Evolutionary conservation across 805 yeast genomes (phyloP).

Genomic region (Candida methanosorbosa): DNA sequence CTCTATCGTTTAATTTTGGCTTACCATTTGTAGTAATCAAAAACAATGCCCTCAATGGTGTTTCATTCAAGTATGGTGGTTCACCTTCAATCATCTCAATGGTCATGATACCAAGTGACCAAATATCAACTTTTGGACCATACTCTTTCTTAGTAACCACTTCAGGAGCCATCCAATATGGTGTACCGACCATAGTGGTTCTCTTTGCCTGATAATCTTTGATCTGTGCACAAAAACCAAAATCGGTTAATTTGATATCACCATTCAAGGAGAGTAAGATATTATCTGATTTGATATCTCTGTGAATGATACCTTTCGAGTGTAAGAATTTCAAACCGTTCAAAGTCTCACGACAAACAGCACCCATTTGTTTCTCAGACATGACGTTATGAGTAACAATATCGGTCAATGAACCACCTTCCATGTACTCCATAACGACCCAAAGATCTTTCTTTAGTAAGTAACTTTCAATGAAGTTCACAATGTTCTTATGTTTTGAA

Average conservation of each 20-base stretch:
- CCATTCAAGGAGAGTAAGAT: constrained; percentile 77
- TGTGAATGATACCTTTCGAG: constrained; percentile 85
- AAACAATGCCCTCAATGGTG: constrained; percentile 68
- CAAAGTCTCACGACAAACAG: constrained; percentile 87
- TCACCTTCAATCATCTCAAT: constrained; percentile 84
- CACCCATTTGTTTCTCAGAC: constrained; percentile 92
- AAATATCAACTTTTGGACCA: constrained; percentile 74
- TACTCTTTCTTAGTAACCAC: constrained; percentile 74
- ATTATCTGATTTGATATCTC: constrained; percentile 95
- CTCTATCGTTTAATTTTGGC: constrained; percentile 68
- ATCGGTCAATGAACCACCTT: constrained; percentile 95
- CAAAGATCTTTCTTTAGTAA: constrained; percentile 72
- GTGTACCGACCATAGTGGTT: constrained; percentile 84
- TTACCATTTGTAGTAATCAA: constrained; percentile 77
- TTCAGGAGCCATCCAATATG: constrained; percentile 90
- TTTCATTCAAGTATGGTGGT: constrained; percentile 77
- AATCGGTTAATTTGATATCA: constrained; percentile 86
- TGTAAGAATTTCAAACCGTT: constrained; percentile 83
- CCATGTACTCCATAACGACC: constrained; percentile 99
- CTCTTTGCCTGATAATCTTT: constrained; percentile 66
- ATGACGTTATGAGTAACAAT: constrained; percentile 82
- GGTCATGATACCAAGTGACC: constrained; percentile 82
- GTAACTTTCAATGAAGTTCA: constrained; percentile 85
- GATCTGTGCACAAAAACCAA: constrained; percentile 68
- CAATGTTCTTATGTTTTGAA: constrained; percentile 83